A percentile compares a stretch with the other conserved stretches of the same genome.
phyloP scores from a whole-genome alignment of 768 basidiomycete genomes.

The Cystofilobasidium capitatum region DNA sequence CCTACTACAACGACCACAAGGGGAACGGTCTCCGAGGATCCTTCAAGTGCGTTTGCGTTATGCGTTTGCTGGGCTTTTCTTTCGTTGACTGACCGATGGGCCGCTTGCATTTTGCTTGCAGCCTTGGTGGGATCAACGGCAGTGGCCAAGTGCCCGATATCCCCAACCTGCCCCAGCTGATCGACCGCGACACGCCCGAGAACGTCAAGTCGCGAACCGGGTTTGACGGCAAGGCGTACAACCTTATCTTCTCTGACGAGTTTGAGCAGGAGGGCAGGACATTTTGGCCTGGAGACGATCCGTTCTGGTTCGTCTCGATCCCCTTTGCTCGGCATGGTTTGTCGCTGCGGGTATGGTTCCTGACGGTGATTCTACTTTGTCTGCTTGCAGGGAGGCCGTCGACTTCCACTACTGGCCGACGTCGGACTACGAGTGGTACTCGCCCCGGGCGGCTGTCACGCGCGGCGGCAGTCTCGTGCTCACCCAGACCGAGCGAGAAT shows the following conservation, averaged over 20 bases:
- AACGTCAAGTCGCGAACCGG: constrained; percentile 52
- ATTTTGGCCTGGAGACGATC: constrained; percentile 27
- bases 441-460: constrained; percentile 65
- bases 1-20: neutral
- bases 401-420: constrained; percentile 27
- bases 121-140: constrained; percentile 27
- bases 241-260: constrained; percentile 63
- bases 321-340: neutral
- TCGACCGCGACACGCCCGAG: constrained; percentile 68
- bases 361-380: neutral
- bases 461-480: constrained; percentile 67
- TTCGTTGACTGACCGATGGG: neutral
- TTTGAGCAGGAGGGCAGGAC: constrained; percentile 24
- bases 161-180: constrained; percentile 40
- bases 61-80: neutral
- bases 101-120: neutral
- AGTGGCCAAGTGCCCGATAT: constrained; percentile 22
- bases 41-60: constrained; percentile 19
- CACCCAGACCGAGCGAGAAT: constrained; percentile 59
- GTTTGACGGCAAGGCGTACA: constrained; percentile 60
- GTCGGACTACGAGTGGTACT: constrained; percentile 61
- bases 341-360: neutral
- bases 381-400: constrained; percentile 3
- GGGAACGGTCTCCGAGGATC: neutral
- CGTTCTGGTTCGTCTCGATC: constrained; percentile 16